Evolutionary conservation across 192 early-diverging fungal species (phyloP).

Genomic region (Coemansia sp.): DNA sequence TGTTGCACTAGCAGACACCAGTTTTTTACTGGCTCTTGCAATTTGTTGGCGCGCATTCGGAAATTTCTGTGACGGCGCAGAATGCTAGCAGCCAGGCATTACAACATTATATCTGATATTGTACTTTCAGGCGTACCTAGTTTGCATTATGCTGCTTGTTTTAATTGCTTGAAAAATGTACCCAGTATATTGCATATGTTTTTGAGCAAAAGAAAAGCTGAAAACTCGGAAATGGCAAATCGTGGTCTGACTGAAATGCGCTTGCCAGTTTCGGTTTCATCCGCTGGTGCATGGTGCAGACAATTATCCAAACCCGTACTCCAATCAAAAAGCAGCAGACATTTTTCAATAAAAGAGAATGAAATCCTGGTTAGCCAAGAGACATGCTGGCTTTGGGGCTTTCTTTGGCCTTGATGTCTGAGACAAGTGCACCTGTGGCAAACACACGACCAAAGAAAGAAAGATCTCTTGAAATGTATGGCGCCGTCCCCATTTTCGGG

Average conservation of each 20-base stretch:
- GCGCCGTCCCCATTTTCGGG: not conserved
- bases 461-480: not conserved
- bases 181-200: not conserved
- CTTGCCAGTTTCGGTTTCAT: not conserved
- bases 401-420: not conserved
- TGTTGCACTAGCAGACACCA: not conserved
- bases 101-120: not conserved
- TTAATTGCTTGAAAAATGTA: not conserved
- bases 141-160: not conserved
- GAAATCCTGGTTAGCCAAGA: not conserved
- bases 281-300: not conserved
- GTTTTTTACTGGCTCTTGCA: not conserved
- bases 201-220: slow-evolving; percentile 1
- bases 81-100: not conserved
- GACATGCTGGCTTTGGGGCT: not conserved
- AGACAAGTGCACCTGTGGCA: not conserved
- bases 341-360: not conserved
- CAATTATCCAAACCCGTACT: not conserved
- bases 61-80: not conserved
- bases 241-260: not conserved
- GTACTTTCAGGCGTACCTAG: not conserved
- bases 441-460: not conserved
- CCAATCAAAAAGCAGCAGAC: not conserved
- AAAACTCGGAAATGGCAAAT: not conserved
- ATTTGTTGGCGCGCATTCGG: not conserved